Evolutionary conservation across 148 eudicot species (phyloP), one percentile per base, ranked within the genome.

Genomic region (Chenopodium album): DNA sequence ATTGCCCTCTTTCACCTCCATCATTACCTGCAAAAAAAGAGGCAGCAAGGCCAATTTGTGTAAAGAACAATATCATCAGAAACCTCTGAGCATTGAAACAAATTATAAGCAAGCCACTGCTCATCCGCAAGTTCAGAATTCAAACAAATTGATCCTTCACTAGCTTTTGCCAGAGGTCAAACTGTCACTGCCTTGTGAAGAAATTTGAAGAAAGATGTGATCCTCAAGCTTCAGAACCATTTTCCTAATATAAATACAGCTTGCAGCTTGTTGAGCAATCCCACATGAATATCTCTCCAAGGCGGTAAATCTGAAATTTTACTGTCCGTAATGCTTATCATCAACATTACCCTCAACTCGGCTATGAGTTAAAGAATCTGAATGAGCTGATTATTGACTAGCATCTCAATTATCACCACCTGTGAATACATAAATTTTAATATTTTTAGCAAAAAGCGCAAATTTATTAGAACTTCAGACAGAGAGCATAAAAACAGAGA

Each of bases 1-100:
- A 83, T 85, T 88, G 84, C 82, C 81, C 85, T 71, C 79, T 77
- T 76, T 84, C 86, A 82, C 48, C 78, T 80, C 70, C 79, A 78
- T 28, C 70, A 44, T 50, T 50, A 88, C 98, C 98, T 94, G 98
- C 93, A 91, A 91, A 85, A 87, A 86, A 83, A 87, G 48, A 85
- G 78, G 84, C 79, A 89, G 84, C 86, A 81, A 81, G 63, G 79
- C 85, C 85, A 82, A 71, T 76, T 87, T 81, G 84, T 75, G 83
- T 81, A 85, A 86, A 81, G 81, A 78, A 54, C 67, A 79, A 86
- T 79, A 60, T 73, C 83, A 75, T 85, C 62, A 81, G 77, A 81
- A 84, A 86, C 71, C 77, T 70, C 73, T 60, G 79, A 85, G 64
- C 84, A 79, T 64, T 67, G 72, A 86, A 78, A 62, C 74, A 82